Conservation (phyloP, 345 rosid species). For the Rhodamnia rubescens region DNA sequence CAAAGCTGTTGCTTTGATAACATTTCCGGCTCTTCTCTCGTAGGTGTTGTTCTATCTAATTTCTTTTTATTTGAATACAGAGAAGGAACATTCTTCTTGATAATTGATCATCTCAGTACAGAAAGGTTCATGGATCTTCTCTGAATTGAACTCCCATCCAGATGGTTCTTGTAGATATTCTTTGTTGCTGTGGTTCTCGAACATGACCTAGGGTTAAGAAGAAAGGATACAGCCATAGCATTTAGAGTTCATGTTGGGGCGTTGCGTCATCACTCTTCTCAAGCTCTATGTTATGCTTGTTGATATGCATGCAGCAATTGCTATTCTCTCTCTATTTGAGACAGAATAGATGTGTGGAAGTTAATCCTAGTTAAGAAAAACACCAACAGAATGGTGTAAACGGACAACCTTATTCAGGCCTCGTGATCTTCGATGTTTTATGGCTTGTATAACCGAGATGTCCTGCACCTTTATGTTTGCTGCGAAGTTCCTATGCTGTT, state of each 20-base stretch:
- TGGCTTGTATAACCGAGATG: neutral
- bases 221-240: neutral
- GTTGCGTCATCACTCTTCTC: neutral
- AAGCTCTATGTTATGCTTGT: neutral
- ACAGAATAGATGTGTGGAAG: neutral
- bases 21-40: neutral
- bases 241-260: neutral
- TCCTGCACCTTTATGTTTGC: neutral
- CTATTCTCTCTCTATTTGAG: neutral
- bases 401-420: neutral
- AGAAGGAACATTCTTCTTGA: slow-evolving; percentile 57
- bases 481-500: neutral
- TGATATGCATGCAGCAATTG: neutral
- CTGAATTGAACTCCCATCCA: slow-evolving; percentile 18
- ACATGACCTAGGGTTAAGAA: neutral
- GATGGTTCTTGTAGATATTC: neutral
- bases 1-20: neutral
- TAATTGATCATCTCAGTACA: too few species aligned
- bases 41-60: neutral
- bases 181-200: neutral
- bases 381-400: neutral
- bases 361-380: neutral
- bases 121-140: slow-evolving; percentile 29
- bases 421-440: neutral
- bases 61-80: slow-evolving; percentile 31